These are phyloP conservation scores for Terana coerulea DNA, from an alignment of 768 basidiomycete species.

Conservation along the genomic window DNA sequence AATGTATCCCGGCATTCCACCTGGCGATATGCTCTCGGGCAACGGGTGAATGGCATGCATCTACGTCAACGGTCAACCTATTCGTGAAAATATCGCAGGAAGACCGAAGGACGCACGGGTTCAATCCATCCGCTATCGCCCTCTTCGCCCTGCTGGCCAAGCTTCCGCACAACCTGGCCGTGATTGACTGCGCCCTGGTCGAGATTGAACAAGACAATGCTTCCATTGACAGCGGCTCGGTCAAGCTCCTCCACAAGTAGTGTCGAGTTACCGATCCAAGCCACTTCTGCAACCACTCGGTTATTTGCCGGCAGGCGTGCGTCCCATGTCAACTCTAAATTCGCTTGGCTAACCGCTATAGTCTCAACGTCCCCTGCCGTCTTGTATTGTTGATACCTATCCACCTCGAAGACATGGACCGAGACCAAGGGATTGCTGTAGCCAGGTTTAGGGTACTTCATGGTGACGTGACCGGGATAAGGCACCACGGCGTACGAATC, in stretches of 20 bases:
- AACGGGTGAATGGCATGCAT: conserved; percentile 61
- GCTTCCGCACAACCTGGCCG: conserved; percentile 63
- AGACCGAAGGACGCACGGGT: conserved; percentile 44
- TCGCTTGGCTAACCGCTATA: conserved; percentile 37
- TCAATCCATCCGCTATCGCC: conserved; percentile 96
- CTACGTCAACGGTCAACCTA: conserved; percentile 31
- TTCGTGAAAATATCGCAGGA: conserved; percentile 3
- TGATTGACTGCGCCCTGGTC: conserved; percentile 22
- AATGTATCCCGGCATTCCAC: conserved; percentile 67
- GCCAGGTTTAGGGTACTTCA: conserved; percentile 88
- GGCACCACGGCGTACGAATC: conserved; percentile 70
- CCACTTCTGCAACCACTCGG: conserved; percentile 76
- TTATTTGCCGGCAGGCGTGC: conserved; percentile 52
- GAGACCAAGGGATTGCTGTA: conserved; percentile 85
- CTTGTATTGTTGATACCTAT: conserved; percentile 35
- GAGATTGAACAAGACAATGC: conserved; percentile 73
- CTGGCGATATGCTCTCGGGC: conserved; percentile 38
- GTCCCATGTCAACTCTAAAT: conserved; percentile 64
- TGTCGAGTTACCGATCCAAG: conserved; percentile 77
- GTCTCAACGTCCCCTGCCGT: conserved; percentile 23
- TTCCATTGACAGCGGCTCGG: conserved; percentile 76
- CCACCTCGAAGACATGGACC: conserved; percentile 79
- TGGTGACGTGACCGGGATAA: conserved; percentile 61
- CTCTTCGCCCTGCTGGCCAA: conserved; percentile 82
- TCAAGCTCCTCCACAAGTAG: conserved; percentile 87